A percentile compares a stretch with the other conserved stretches of the same genome.
Evolutionary conservation across 164 flowering plant species (phyloP).

Genomic region (Berberis thunbergii): DNA sequence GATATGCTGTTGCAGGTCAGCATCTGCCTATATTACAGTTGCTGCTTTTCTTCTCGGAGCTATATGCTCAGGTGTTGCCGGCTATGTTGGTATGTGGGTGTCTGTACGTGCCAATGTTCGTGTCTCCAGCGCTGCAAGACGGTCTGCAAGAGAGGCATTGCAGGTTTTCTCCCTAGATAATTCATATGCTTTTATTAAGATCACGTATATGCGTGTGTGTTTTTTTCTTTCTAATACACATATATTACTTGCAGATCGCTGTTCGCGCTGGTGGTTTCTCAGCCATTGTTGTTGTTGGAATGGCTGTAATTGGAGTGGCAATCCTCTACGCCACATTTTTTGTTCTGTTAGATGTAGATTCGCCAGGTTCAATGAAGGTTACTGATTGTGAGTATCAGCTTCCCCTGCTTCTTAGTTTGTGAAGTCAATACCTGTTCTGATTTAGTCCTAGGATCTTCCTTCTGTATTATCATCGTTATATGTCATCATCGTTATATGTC

Average conservation of each 20-base stretch:
- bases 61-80: constrained; percentile 92
- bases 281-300: constrained; percentile 88
- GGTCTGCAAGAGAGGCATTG: constrained; percentile 95
- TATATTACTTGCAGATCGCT: constrained; percentile 56
- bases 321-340: constrained; percentile 82
- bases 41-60: constrained; percentile 95
- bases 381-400: constrained; percentile 70
- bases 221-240: constrained; percentile 4
- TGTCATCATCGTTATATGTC: too few species aligned
- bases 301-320: constrained; percentile 93
- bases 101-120: constrained; percentile 99
- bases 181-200: not conserved
- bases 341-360: constrained; percentile 81
- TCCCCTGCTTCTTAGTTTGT: not conserved
- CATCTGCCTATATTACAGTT: constrained; percentile 86
- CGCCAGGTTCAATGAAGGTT: constrained; percentile 85
- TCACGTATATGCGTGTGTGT: not conserved
- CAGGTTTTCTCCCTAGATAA: constrained; percentile 44
- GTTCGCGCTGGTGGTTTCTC: constrained; percentile 99
- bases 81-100: constrained; percentile 99
- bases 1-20: constrained; percentile 44
- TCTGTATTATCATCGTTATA: too few species aligned
- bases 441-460: too few species aligned
- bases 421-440: too few species aligned
- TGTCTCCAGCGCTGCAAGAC: constrained; percentile 98